These are phyloP conservation scores for Sechiopsis laciniata DNA, from an alignment of 306 rosid genomes.

Conservation along the genomic window DNA sequence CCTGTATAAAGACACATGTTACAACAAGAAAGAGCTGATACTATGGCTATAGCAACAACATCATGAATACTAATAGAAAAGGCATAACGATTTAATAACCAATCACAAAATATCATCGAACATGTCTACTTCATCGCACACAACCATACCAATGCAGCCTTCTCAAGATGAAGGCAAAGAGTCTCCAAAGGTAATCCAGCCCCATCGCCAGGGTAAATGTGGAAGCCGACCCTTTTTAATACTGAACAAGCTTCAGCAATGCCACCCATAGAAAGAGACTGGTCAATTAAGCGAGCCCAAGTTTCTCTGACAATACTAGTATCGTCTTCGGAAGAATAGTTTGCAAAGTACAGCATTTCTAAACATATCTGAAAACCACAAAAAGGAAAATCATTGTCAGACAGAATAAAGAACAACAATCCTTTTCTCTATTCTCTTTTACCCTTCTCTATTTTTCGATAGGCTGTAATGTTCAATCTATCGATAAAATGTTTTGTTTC, in stretches of 20 bases:
- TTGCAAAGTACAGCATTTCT: slow-evolving; percentile 91
- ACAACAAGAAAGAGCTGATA: slow-evolving; percentile 8
- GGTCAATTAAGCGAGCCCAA: slow-evolving; percentile 90
- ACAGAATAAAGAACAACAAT: slow-evolving; percentile 9
- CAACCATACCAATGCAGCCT: slow-evolving; percentile 72
- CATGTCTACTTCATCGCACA: background rate
- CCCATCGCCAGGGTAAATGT: slow-evolving; percentile 89
- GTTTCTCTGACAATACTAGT: slow-evolving; percentile 80
- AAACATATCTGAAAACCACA: slow-evolving; percentile 64
- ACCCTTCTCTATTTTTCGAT: too few species aligned
- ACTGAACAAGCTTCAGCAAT: slow-evolving; percentile 91
- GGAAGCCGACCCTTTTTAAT: slow-evolving; percentile 88
- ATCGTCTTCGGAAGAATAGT: slow-evolving; percentile 79
- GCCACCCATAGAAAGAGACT: slow-evolving; percentile 87
- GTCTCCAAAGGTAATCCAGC: slow-evolving; percentile 71
- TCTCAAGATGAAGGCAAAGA: slow-evolving; percentile 91
- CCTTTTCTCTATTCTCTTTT: too few species aligned
- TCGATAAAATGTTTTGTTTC: too few species aligned
- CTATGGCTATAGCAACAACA: background rate
- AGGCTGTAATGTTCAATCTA: too few species aligned
- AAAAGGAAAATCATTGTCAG: slow-evolving; percentile 20
- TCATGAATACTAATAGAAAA: background rate
- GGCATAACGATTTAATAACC: background rate
- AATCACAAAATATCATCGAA: slow-evolving; percentile 6
- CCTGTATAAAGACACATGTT: slow-evolving; percentile 36